Evolutionary conservation across 2,329 filamentous ascomycete species (phyloP).

Genomic region (Claviceps sp.): DNA sequence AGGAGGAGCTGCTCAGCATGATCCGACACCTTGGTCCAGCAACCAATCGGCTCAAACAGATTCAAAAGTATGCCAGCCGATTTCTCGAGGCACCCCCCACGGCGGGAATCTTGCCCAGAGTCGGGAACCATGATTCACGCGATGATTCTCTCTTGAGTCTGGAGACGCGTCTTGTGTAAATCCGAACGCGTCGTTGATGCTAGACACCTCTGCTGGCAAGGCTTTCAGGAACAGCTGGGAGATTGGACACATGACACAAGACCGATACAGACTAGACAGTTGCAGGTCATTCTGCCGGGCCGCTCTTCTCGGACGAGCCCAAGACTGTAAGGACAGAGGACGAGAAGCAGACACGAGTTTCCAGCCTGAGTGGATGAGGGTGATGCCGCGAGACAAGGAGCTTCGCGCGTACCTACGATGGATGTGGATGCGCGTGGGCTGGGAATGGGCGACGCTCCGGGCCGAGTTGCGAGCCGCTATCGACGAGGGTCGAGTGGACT

Average conservation of each 20-base stretch:
- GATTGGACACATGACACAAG: conserved; percentile 71
- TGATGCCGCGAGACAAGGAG: conserved; percentile 74
- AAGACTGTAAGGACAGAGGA: conserved; percentile 51
- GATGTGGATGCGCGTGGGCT: conserved; percentile 86
- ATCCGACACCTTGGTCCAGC: conserved; percentile 62
- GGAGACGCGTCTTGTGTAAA: background rate
- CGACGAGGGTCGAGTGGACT: conserved; percentile 41
- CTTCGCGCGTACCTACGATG: conserved; percentile 74
- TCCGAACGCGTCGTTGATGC: background rate
- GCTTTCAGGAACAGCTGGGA: conserved; percentile 49
- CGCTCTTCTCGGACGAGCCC: conserved; percentile 49
- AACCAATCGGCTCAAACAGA: conserved; percentile 49
- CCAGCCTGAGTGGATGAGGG: conserved; percentile 83
- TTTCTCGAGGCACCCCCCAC: conserved; percentile 55
- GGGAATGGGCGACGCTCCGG: conserved; percentile 45
- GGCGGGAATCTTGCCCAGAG: conserved; percentile 39
- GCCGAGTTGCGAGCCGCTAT: conserved; percentile 43
- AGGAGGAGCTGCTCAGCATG: conserved; percentile 39
- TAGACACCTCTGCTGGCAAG: conserved; percentile 1
- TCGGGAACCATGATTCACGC: conserved; percentile 32
- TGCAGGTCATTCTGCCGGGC: conserved; percentile 93
- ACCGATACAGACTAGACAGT: conserved; percentile 73
- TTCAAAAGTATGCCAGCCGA: conserved; percentile 55
- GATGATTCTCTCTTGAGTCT: conserved; percentile 15
- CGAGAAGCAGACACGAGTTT: conserved; percentile 33